Evolutionary conservation across 2,329 filamentous ascomycete species (phyloP).

Genomic region (Aplosporella prunicola): DNA sequence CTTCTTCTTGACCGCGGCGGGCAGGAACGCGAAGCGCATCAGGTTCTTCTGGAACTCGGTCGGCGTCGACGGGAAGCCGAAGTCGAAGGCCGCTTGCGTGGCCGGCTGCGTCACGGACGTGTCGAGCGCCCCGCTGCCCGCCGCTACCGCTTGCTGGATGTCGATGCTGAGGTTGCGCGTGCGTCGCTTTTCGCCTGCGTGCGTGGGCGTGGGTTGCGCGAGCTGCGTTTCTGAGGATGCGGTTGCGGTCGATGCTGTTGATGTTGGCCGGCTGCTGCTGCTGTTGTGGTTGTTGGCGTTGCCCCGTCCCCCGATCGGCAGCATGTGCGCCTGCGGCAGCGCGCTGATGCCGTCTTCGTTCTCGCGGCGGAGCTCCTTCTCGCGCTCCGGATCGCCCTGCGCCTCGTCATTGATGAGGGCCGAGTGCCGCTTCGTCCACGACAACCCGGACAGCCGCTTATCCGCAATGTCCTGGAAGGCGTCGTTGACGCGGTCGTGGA

Average conservation of each 20-base stretch:
- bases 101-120: slow-evolving; percentile 27
- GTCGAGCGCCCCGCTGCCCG: slow-evolving; percentile 28
- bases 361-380: slow-evolving; percentile 69
- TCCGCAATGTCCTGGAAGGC: slow-evolving; percentile 80
- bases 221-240: slow-evolving; percentile 22
- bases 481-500: slow-evolving; percentile 80
- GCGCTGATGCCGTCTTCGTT: slow-evolving; percentile 79
- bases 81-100: slow-evolving; percentile 30
- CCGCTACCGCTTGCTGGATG: slow-evolving; percentile 29
- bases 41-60: slow-evolving; percentile 82
- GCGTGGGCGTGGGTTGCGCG: slow-evolving; percentile 11
- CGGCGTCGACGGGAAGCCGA: slow-evolving; percentile 71
- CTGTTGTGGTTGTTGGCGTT: slow-evolving; percentile 14
- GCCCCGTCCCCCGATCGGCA: slow-evolving; percentile 15
- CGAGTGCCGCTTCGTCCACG: slow-evolving; percentile 56
- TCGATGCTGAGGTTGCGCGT: slow-evolving; percentile 35
- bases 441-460: slow-evolving; percentile 43
- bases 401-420: slow-evolving; percentile 75
- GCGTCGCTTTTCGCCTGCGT: slow-evolving; percentile 33
- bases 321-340: slow-evolving; percentile 51
- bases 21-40: slow-evolving; percentile 82
- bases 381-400: slow-evolving; percentile 65
- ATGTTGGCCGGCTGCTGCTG: background rate
- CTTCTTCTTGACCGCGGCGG: slow-evolving; percentile 38
- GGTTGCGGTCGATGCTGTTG: slow-evolving; percentile 13